Evolutionary conservation across 2,329 filamentous ascomycete genomes (phyloP), one percentile per base, ranked within the genome.

Genomic region (Xylariomycetidae sp.): DNA sequence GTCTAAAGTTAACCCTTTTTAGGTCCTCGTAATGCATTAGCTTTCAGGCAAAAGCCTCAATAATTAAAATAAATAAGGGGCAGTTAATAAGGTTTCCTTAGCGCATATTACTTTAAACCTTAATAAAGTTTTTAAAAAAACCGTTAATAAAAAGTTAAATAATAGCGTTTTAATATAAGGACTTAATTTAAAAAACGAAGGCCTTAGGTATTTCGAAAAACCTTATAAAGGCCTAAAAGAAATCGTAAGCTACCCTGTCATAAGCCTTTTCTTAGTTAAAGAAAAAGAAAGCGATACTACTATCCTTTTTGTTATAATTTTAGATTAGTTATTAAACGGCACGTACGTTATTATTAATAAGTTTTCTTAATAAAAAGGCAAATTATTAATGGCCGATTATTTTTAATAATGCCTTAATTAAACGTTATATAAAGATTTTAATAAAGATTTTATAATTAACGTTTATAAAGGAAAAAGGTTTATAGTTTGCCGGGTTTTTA

Each of bases 371-470:
- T 10, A 27, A 20, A 20, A 27, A 20, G 4, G 10, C 13, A 14
- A 20, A 27, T 28, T 28, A 19, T 27, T 34, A 34, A 19, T 10
- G 7, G 13, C 15, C 22, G 5, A 27, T 27, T 19, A 34, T 16
- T 22, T 7, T 34, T 26, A 9, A 23, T 27, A 34, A 20, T 4
- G 24, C 18, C 15, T 16, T 7, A 23, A 34, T 34, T 17, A 34
- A 12, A 13, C 17, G 9, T 19, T 34, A 19, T 34, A 27, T 34
- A 10, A 34, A 8, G 6, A 34, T 34, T 19, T 28, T 13, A 19
- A 25, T 32, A 25, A 25, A 32, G 6, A 32, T 32, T 32, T 32
- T 32, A 32, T 32, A 32, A 18, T 32, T 25, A 8, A 32, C 22
- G 22, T 32, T 32, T 32, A 32, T 32, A 15, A 32, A 25, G n/a